These are phyloP conservation scores for Clarireedia homoeocarpa DNA, from an alignment of 2,329 filamentous ascomycete species.

Conservation along the genomic window DNA sequence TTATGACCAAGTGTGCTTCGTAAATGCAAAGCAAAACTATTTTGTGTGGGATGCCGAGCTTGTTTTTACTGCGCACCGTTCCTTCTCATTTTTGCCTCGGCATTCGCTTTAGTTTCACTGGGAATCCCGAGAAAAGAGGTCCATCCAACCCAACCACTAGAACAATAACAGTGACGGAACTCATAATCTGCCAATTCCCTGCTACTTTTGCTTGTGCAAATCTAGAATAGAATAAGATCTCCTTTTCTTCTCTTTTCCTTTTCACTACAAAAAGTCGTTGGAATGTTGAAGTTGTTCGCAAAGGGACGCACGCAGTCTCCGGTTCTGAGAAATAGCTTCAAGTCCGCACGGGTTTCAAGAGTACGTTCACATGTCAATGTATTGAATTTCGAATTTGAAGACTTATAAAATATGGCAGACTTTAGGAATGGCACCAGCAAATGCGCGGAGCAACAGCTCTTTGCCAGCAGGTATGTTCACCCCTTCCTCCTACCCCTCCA, in stretches of 20 bases:
- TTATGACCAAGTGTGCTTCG: neutral
- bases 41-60: neutral
- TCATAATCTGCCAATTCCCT: slow-evolving; percentile 1
- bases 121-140: slow-evolving; percentile 1
- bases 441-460: slow-evolving; percentile 50
- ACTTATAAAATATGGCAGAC: slow-evolving; percentile 20
- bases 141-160: neutral
- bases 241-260: slow-evolving; percentile 5
- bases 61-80: neutral
- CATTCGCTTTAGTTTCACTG: slow-evolving; percentile 1
- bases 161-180: neutral
- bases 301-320: slow-evolving; percentile 27
- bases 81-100: neutral
- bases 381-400: neutral
- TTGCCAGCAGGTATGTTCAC: slow-evolving; percentile 40
- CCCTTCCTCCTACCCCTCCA: slow-evolving; percentile 8
- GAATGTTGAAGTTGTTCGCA: slow-evolving; percentile 30
- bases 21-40: neutral
- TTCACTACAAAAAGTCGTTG: slow-evolving; percentile 12
- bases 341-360: slow-evolving; percentile 19
- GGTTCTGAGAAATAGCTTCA: slow-evolving; percentile 27
- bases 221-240: slow-evolving; percentile 6
- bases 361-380: slow-evolving; percentile 15
- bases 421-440: slow-evolving; percentile 42
- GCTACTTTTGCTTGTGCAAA: slow-evolving; percentile 10